These are phyloP conservation scores for Skeletonema tropicum DNA, from an alignment of 108 stramenopile species.

Conservation along the genomic window DNA sequence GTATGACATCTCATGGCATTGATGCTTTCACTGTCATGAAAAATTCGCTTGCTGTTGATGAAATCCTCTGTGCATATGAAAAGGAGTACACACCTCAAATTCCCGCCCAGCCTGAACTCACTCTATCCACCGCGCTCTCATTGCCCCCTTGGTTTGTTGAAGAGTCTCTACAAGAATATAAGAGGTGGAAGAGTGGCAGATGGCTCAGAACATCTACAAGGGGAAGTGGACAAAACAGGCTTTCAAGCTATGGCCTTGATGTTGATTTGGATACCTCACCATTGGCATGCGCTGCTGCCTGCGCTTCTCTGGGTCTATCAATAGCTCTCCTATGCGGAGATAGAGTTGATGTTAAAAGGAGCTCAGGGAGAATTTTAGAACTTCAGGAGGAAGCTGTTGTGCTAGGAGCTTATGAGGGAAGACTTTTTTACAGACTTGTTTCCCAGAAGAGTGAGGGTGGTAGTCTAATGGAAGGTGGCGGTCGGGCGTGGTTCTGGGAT, in stretches of 20 bases:
- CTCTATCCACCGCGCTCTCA: constrained; percentile 1
- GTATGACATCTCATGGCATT: constrained; percentile 81
- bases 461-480: constrained; percentile 83
- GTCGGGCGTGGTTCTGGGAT: constrained; percentile 82
- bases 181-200: constrained; percentile 59
- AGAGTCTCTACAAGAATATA: constrained; percentile 73
- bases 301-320: constrained; percentile 76
- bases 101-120: neutral
- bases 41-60: constrained; percentile 75
- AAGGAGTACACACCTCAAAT: neutral
- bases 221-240: constrained; percentile 67
- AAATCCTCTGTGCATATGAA: constrained; percentile 61
- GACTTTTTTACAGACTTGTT: constrained; percentile 84
- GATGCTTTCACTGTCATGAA: constrained; percentile 60
- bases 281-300: constrained; percentile 78
- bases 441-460: constrained; percentile 91
- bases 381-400: constrained; percentile 90
- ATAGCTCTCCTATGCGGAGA: constrained; percentile 86
- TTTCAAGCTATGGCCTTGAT: constrained; percentile 62
- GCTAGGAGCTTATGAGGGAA: constrained; percentile 82
- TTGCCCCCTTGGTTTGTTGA: constrained; percentile 74
- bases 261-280: constrained; percentile 84
- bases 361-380: constrained; percentile 86
- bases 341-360: constrained; percentile 75
- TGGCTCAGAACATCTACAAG: constrained; percentile 58